Base-by-base conservation (phyloP, 345 rosid species). In the Eucalyptus viminalis region DNA sequence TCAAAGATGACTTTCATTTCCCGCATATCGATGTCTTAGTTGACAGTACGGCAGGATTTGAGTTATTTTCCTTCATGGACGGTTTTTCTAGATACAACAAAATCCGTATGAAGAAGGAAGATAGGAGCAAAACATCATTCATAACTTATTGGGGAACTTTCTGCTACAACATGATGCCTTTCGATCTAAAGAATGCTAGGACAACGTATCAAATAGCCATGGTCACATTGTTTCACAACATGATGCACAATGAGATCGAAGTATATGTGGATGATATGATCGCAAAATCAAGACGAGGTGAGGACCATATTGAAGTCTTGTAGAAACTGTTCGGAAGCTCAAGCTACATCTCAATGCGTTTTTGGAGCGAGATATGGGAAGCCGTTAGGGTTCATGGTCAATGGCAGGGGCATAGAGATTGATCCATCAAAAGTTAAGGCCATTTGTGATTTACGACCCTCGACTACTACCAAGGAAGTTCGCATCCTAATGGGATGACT, bases 1-100 rank as follows among this genome's bases (percentile, higher is more conserved):
- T 21, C 21, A 50, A 50, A 3, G 4, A 50, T 0, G 54, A 50
- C 54, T 6, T 50, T 50, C n/a, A n/a, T n/a, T n/a, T 50, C 54
- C 4, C 0, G 1, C 54, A 50, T 50, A 50, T 15, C 2, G 2
- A 50, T 50, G 54, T 50, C 8, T 14, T 14, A 0, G 6, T 49
- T 49, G 0, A 49, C 6, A 14, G 0, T 1, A 49, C 0, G 16
- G 16, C 0, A 6, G 3, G 3, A 49, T 49, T 49, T 14, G 1
- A 49, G 51, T 49, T 49, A 49, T 49, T 49, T 0, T 49, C 51
- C 16, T 49, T 49, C 6, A 49, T 49, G 51, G 6, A 49, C 3
- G 51, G 0, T 49, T 49, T 49, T 13, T 49, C 0, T 13, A 1
- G 5, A 49, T 49, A 49, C 51, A 49, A 49, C 15, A 1, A 49